Base-by-base conservation (phyloP, 192 early-diverging fungal species). In the Coemansia umbellata region DNA sequence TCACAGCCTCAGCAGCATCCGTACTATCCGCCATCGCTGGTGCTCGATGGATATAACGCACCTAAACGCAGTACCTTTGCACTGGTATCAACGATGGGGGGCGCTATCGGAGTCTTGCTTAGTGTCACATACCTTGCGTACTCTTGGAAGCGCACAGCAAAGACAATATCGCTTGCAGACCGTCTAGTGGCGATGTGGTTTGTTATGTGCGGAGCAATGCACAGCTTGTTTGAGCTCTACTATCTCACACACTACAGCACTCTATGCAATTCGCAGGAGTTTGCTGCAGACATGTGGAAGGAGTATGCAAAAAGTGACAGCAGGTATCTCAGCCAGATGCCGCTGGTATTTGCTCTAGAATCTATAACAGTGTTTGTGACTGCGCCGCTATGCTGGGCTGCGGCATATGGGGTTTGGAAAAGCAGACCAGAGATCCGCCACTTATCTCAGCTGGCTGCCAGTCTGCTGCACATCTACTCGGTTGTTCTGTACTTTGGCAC, bases 291-390 rank as follows among this genome's bases (percentile, higher is more conserved):
- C 14, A 39, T 85, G 50, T 87, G 85, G 85, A 89, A 89, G 67
- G 87, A 89, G 68, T 89, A 89, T 53, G 85, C 84, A 8, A 61
- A 73, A 55, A 80, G 77, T 57, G 87, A 89, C 63, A 84, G 82
- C 50, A 57, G 87, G 30, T 89, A 89, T 59, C 67, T 89, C 66
- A 60, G 68, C 4, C 51, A 55, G 17, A 76, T 77, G 26, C 49
- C 78, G 8, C 64, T 80, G 52, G 84, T 89, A 1, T 62, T 62
- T 26, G 55, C 74, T 24, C 82, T 85, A 60, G 87, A 89, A 55
- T 51, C 66, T 8, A 67, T 84, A 40, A 89, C 87, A 18, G 82
- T 78, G 15, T 19, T 51, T 17, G 44, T 67, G 8, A 53, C 58
- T 15, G 78, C 64, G 0, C 78, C 78, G 13, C 49, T 65, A 22